A percentile compares a stretch with the other conserved stretches of the same genome.
phyloP scores from a whole-genome alignment of 2,329 filamentous ascomycete genomes.

The Lojkania enalia region DNA sequence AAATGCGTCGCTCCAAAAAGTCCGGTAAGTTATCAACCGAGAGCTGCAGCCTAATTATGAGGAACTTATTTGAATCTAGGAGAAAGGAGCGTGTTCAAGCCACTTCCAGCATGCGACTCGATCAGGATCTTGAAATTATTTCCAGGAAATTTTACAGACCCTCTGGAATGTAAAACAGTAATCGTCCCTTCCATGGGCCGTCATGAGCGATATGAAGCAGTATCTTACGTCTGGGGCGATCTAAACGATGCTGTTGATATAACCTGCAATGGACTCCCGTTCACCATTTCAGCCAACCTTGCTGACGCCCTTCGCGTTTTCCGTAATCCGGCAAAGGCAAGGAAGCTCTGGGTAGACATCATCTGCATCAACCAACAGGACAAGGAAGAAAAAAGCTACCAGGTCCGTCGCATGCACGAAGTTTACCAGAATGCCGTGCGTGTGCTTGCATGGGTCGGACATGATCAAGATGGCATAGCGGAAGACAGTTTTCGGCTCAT shows the following conservation, averaged over 20 bases:
- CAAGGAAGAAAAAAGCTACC: conserved; percentile 7
- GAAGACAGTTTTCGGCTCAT: neutral
- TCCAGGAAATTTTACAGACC: neutral
- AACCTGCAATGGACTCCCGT: conserved; percentile 1
- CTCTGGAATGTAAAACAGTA: neutral
- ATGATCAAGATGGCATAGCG: neutral
- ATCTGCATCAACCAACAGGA: conserved; percentile 19
- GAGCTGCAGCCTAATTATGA: neutral
- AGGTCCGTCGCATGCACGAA: conserved; percentile 14
- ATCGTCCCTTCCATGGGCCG: neutral
- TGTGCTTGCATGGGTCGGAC: conserved; percentile 17
- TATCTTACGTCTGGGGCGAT: conserved; percentile 24
- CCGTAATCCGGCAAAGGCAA: neutral
- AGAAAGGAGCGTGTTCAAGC: neutral
- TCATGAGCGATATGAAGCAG: conserved; percentile 11
- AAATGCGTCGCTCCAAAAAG: too few species aligned
- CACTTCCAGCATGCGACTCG: neutral
- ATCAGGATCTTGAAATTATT: neutral
- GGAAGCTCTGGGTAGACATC: conserved; percentile 14
- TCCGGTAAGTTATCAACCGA: too few species aligned
- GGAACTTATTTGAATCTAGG: too few species aligned
- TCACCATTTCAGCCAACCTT: conserved; percentile 14
- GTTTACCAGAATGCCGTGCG: conserved; percentile 9
- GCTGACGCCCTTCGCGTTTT: conserved; percentile 8
- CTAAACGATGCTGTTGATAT: conserved; percentile 8